Conservation (phyloP, 495 filamentous ascomycete species). For the Terfezia claveryi region DNA sequence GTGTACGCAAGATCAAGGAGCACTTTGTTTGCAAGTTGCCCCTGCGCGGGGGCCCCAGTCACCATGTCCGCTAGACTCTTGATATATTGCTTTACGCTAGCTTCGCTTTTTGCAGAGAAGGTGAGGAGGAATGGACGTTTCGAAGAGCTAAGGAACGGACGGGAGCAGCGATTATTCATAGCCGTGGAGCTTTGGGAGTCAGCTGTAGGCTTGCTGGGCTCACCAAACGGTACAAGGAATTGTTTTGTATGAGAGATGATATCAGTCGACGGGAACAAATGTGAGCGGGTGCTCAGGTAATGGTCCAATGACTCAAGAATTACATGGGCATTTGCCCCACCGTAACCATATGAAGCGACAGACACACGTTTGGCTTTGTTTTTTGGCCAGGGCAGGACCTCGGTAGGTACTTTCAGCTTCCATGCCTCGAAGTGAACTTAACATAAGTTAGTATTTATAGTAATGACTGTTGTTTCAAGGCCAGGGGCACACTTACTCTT, state of each 20-base stretch:
- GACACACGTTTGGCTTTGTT: constrained; percentile 30
- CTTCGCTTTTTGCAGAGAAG: background rate
- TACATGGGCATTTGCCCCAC: constrained; percentile 38
- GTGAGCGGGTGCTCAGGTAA: too few species aligned
- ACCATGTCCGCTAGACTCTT: background rate
- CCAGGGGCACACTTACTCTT: background rate
- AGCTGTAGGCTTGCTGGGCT: too few species aligned
- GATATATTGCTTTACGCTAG: background rate
- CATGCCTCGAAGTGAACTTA: constrained; percentile 12
- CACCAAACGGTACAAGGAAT: too few species aligned
- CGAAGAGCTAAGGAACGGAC: too few species aligned
- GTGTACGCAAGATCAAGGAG: background rate
- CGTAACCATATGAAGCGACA: constrained; percentile 44
- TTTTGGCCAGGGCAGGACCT: constrained; percentile 23
- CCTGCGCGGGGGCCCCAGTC: background rate
- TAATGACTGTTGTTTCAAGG: too few species aligned
- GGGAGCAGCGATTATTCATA: too few species aligned
- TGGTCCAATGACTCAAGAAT: constrained; percentile 27
- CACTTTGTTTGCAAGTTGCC: background rate
- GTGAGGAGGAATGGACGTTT: background rate
- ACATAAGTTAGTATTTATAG: constrained; percentile 1
- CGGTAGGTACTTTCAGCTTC: constrained; percentile 17
- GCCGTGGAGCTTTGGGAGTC: too few species aligned
- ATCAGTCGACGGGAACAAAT: too few species aligned
- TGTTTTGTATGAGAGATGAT: too few species aligned